These are phyloP conservation scores for Leccinum rimulosum DNA, from an alignment of 768 basidiomycete species.

Conservation along the genomic window DNA sequence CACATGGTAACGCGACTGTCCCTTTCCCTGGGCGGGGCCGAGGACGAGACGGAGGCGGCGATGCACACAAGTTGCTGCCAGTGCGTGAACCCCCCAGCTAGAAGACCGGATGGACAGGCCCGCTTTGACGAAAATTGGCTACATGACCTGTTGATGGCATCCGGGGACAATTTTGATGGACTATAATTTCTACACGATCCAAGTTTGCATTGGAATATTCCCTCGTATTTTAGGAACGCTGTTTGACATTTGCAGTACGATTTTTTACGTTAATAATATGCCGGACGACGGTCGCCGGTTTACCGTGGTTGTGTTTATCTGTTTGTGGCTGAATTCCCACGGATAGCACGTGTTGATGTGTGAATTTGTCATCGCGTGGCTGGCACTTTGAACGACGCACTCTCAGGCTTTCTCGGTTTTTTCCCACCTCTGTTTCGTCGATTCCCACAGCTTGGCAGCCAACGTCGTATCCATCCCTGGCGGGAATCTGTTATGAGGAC, in stretches of 20 bases:
- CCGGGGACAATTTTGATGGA: conserved; percentile 22
- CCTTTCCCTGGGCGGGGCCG: conserved; percentile 33
- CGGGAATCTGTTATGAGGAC: conserved; percentile 46
- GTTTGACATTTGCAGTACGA: conserved; percentile 10
- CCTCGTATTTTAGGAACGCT: conserved; percentile 16
- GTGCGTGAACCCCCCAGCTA: conserved; percentile 34
- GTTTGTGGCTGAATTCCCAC: conserved; percentile 30
- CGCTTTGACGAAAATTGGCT: not conserved
- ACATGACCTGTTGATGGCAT: conserved; percentile 16
- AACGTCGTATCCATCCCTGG: conserved; percentile 38
- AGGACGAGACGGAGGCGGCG: conserved; percentile 3
- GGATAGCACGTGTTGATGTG: conserved; percentile 30
- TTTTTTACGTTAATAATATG: conserved; percentile 22
- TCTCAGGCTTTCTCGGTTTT: conserved; percentile 36
- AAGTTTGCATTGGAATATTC: conserved; percentile 20
- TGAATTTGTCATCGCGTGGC: conserved; percentile 20
- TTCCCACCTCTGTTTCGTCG: conserved; percentile 42
- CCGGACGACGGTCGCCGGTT: not conserved
- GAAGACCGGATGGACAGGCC: not conserved
- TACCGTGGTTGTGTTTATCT: conserved; percentile 7
- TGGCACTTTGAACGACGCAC: conserved; percentile 17
- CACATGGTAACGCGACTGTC: conserved; percentile 22
- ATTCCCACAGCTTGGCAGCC: conserved; percentile 46
- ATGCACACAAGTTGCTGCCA: not conserved
- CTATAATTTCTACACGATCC: conserved; percentile 10